A percentile compares a stretch with the other conserved stretches of the same genome.
Evolutionary conservation across 192 early-diverging fungal genomes (phyloP).

Genomic region (Coemansia asiatica): DNA sequence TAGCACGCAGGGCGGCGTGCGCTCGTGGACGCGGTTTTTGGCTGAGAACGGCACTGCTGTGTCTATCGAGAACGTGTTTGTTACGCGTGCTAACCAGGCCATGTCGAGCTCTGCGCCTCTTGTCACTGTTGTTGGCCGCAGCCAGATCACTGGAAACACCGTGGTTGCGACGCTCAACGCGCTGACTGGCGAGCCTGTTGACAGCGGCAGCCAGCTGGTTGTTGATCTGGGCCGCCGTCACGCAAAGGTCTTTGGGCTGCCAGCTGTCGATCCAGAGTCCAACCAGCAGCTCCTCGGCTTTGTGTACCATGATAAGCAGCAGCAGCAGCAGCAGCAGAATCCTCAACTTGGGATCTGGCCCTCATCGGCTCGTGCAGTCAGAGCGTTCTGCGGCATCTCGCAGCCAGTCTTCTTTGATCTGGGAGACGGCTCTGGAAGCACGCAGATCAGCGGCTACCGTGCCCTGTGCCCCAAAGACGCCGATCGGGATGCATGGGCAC

Average conservation of each 20-base stretch:
- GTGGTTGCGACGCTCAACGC: slow-evolving; percentile 39
- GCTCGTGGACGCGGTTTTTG: slow-evolving; percentile 75
- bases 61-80: slow-evolving; percentile 29
- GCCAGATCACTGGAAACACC: slow-evolving; percentile 20
- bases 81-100: slow-evolving; percentile 35
- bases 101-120: slow-evolving; percentile 28
- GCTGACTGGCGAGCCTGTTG: slow-evolving; percentile 25
- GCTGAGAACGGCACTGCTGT: slow-evolving; percentile 19
- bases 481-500: slow-evolving; percentile 15
- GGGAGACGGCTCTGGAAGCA: slow-evolving; percentile 54
- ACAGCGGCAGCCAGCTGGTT: neutral
- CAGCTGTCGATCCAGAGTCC: slow-evolving; percentile 48
- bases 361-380: slow-evolving; percentile 53
- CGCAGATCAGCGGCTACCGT: slow-evolving; percentile 58
- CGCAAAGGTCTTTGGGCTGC: slow-evolving; percentile 60
- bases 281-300: slow-evolving; percentile 40
- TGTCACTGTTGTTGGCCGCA: slow-evolving; percentile 35
- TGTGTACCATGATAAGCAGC: slow-evolving; percentile 2
- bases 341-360: slow-evolving; percentile 64
- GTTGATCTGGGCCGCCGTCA: slow-evolving; percentile 35
- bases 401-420: slow-evolving; percentile 70
- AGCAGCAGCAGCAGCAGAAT: neutral
- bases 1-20: slow-evolving; percentile 73
- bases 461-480: slow-evolving; percentile 49
- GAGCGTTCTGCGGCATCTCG: slow-evolving; percentile 59